Evolutionary conservation across 768 basidiomycete genomes (phyloP).

Genomic region (Trametes maxima): DNA sequence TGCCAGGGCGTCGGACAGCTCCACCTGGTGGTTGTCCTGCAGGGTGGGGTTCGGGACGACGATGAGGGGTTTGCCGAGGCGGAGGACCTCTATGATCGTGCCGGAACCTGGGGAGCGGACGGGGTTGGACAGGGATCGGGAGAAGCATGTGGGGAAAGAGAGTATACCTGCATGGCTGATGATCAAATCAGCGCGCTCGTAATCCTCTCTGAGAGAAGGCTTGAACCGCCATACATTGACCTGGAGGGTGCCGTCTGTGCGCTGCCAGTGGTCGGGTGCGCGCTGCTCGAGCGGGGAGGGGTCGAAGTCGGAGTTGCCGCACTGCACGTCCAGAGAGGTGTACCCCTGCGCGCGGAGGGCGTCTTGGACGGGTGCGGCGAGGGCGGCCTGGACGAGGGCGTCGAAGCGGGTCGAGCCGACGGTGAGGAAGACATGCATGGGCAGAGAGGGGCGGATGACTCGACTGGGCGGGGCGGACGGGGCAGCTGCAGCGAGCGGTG

Average conservation of each 20-base stretch:
- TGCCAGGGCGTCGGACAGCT: constrained; percentile 74
- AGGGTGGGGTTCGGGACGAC: constrained; percentile 88
- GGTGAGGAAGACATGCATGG: constrained; percentile 64
- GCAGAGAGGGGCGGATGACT: constrained; percentile 8
- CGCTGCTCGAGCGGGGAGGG: constrained; percentile 31
- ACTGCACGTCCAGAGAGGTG: constrained; percentile 67
- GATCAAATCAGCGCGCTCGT: constrained; percentile 70
- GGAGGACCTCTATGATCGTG: constrained; percentile 87
- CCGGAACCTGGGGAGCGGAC: constrained; percentile 69
- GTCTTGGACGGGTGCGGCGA: constrained; percentile 61
- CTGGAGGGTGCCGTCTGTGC: constrained; percentile 32
- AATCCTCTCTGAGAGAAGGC: constrained; percentile 66
- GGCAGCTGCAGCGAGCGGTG: too few species aligned
- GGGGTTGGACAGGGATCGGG: background rate
- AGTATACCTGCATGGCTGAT: constrained; percentile 89
- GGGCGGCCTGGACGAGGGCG: constrained; percentile 59
- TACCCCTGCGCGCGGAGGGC: constrained; percentile 59
- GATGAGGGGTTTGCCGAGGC: constrained; percentile 75
- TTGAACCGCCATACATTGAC: constrained; percentile 78
- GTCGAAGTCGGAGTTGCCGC: constrained; percentile 67
- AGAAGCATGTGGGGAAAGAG: constrained; percentile 9
- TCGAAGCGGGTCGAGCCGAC: constrained; percentile 92
- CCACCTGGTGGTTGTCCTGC: constrained; percentile 91
- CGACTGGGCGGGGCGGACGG: constrained; percentile 2
- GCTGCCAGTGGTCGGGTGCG: constrained; percentile 24